Evolutionary conservation across 1,284 basidiomycete genomes (phyloP), one percentile per base, ranked within the genome.

Genomic region (Chiua sp.): DNA sequence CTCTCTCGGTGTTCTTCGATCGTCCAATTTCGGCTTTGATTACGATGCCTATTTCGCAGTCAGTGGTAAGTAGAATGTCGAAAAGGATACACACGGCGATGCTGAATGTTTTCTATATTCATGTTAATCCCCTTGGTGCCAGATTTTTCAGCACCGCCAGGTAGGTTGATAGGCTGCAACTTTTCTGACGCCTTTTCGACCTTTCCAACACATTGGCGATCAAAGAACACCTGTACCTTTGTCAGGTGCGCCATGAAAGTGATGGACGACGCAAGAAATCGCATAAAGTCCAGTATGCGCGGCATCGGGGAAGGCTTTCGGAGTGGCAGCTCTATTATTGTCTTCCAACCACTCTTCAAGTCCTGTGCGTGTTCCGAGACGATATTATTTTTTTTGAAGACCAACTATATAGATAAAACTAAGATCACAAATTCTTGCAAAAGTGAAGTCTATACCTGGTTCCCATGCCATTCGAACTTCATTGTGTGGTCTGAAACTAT

Each of bases 201-300:
- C 54, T 82, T 82, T 46, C 90, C 87, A 1, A 98, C 83, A 44
- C 88, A 82, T 61, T 87, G 84, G 65, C 91, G 89, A 69, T 97
- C 89, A 50, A 94, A 84, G 70, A 86, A 90, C 30, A 96, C 84
- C 68, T 85, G 88, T 55, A 98, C 85, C 70, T 88, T 82, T 23
- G 81, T 80, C 6, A 98, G 84, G 59, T 89, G 83, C 13, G 85
- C 82, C 87, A 98, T 98, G 77, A 98, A 98, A 0, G 94, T 96
- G 60, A 98, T 88, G 2, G 92, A 94, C 3, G 94, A 96, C 20
- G 91, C 85, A 12, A 98, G 82, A 76, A 98, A 98, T 30, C 92
- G 87, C 22, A 91, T 87, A 64, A 98, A 90, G 65, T 96, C 93
- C 56, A 96, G 90, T 0, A 90, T 82, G 7, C 85, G 83, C n/a